Percentiles rank a stretch among this genome's conserved stretches.
These are phyloP conservation scores for Agaricus bisporus DNA, from an alignment of 768 basidiomycete genomes.

Conservation along the genomic window DNA sequence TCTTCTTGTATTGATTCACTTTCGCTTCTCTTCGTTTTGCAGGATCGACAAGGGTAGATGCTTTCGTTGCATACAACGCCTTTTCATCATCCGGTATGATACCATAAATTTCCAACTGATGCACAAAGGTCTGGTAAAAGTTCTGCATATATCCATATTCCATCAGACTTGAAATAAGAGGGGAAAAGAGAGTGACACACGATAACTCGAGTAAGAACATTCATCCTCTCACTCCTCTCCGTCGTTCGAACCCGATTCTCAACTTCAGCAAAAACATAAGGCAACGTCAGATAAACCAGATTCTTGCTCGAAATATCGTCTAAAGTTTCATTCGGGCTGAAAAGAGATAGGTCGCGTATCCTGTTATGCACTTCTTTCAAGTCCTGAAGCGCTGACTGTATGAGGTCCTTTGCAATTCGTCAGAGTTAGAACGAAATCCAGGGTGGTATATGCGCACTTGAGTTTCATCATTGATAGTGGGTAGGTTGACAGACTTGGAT, in stretches of 20 bases:
- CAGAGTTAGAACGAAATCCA: background rate
- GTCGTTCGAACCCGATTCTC: conserved; percentile 51
- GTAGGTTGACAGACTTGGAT: conserved; percentile 31
- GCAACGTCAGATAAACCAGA: conserved; percentile 69
- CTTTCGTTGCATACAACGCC: conserved; percentile 42
- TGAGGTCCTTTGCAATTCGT: conserved; percentile 42
- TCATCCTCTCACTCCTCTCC: conserved; percentile 53
- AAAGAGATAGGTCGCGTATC: conserved; percentile 58
- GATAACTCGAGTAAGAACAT: conserved; percentile 46
- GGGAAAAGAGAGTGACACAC: conserved; percentile 30
- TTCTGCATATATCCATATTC: conserved; percentile 36
- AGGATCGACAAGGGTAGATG: conserved; percentile 52
- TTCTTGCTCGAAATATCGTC: conserved; percentile 79
- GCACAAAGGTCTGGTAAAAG: conserved; percentile 40
- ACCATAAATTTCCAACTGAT: conserved; percentile 55
- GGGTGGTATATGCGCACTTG: conserved; percentile 25
- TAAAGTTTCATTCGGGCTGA: conserved; percentile 78
- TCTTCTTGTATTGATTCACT: conserved; percentile 84
- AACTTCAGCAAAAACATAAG: conserved; percentile 62
- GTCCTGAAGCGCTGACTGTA: conserved; percentile 50
- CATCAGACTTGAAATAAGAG: no score
- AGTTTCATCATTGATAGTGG: conserved; percentile 36
- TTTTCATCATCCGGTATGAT: conserved; percentile 60
- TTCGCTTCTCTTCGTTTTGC: conserved; percentile 76
- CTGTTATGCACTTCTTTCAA: conserved; percentile 46